Evolutionary conservation across 1,139 yeast genomes (phyloP).

Genomic region (Candida freyschussii): DNA sequence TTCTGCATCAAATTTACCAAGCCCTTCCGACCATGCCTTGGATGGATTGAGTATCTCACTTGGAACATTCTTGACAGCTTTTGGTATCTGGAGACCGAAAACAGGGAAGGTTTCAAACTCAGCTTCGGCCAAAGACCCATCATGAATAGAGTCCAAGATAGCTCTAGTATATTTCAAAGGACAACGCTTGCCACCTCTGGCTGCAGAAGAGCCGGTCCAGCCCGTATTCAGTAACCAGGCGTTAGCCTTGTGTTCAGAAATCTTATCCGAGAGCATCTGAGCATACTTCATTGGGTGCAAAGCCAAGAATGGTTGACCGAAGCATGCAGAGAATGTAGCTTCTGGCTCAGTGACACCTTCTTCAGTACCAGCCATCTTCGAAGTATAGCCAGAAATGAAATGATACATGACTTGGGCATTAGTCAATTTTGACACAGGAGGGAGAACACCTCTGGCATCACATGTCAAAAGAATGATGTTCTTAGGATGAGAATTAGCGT

Average conservation of each 20-base stretch:
- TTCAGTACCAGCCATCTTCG: conserved; percentile 99
- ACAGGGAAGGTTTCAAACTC: conserved; percentile 82
- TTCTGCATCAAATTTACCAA: conserved; percentile 61
- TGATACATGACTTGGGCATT: conserved; percentile 98
- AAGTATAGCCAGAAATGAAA: conserved; percentile 96
- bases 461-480: conserved; percentile 92
- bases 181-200: conserved; percentile 95
- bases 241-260: conserved; percentile 78
- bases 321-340: conserved; percentile 97
- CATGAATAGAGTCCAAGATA: conserved; percentile 89
- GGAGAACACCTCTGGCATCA: conserved; percentile 97
- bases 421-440: conserved; percentile 92
- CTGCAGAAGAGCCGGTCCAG: conserved; percentile 94
- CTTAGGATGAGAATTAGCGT: conserved; percentile 85
- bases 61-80: conserved; percentile 77
- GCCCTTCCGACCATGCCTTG: conserved; percentile 75
- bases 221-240: conserved; percentile 99
- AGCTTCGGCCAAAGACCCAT: conserved; percentile 77
- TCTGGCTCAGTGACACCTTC: conserved; percentile 98
- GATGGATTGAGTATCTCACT: conserved; percentile 82
- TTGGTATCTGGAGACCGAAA: conserved; percentile 87
- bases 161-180: conserved; percentile 98
- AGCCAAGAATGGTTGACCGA: conserved; percentile 98
- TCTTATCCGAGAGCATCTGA: conserved; percentile 92
- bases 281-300: conserved; percentile 98